phyloP scores from a whole-genome alignment of 2,329 filamentous ascomycete genomes.

The Ilyonectria mors-panacis region DNA sequence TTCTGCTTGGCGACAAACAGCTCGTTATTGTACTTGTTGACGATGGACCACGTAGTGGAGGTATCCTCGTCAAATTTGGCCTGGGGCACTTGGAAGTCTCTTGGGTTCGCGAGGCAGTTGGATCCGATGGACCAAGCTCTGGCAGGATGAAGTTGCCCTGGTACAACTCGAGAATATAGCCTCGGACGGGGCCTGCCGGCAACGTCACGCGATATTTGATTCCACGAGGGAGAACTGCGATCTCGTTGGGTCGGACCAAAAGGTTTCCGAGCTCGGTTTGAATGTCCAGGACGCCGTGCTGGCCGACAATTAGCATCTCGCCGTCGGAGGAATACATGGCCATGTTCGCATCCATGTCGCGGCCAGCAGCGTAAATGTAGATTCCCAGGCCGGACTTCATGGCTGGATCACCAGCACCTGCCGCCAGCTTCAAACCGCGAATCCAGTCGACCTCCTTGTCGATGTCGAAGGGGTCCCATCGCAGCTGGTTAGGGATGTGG shows the following conservation, averaged over 20 bases:
- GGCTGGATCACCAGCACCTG: slow-evolving; percentile 84
- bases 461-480: slow-evolving; percentile 86
- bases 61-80: slow-evolving; percentile 77
- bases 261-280: slow-evolving; percentile 82
- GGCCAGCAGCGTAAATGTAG: slow-evolving; percentile 83
- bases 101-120: slow-evolving; percentile 79
- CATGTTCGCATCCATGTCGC: slow-evolving; percentile 78
- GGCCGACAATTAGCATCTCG: slow-evolving; percentile 82
- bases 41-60: slow-evolving; percentile 63
- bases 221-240: slow-evolving; percentile 81
- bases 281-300: slow-evolving; percentile 81
- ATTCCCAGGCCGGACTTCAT: slow-evolving; percentile 87
- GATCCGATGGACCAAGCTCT: slow-evolving; percentile 80
- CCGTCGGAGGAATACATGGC: slow-evolving; percentile 90
- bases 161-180: slow-evolving; percentile 83
- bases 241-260: slow-evolving; percentile 83
- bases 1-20: slow-evolving; percentile 71
- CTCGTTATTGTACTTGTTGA: slow-evolving; percentile 76
- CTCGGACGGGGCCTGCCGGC: slow-evolving; percentile 72
- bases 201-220: slow-evolving; percentile 80
- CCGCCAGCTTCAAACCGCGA: slow-evolving; percentile 75
- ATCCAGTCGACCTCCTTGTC: slow-evolving; percentile 72
- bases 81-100: slow-evolving; percentile 82
- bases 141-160: slow-evolving; percentile 79
- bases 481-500: slow-evolving; percentile 79